Evolutionary conservation across 1,139 yeast species (phyloP).

Genomic region (Saccharomyces hybrid): DNA sequence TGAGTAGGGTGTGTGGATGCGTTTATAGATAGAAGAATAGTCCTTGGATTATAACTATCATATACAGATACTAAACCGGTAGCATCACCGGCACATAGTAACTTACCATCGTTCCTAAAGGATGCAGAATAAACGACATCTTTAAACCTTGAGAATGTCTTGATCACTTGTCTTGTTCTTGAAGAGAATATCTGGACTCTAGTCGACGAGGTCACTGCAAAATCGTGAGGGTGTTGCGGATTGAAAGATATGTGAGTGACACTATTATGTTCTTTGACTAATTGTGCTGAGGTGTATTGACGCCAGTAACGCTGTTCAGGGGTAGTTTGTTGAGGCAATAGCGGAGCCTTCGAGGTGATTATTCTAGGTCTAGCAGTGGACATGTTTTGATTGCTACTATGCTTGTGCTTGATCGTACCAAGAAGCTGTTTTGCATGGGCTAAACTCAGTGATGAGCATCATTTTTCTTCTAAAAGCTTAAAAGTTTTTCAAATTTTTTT

Average conservation of each 20-base stretch:
- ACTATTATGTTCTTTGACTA: slow-evolving; percentile 89
- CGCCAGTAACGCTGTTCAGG: slow-evolving; percentile 96
- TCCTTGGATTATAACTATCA: slow-evolving; percentile 70
- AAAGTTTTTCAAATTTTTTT: too few species aligned
- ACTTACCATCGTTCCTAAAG: slow-evolving; percentile 58
- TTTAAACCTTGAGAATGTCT: slow-evolving; percentile 84
- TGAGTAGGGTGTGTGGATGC: slow-evolving; percentile 87
- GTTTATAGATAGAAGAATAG: slow-evolving; percentile 65
- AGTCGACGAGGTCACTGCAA: slow-evolving; percentile 89
- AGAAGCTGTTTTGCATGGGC: too few species aligned
- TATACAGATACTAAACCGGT: slow-evolving; percentile 78
- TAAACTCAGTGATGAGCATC: too few species aligned
- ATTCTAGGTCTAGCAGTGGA: slow-evolving; percentile 70
- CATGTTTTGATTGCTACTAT: slow-evolving; percentile 38
- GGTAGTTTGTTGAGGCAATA: slow-evolving; percentile 75
- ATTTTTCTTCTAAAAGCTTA: too few species aligned
- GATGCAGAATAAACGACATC: slow-evolving; percentile 64
- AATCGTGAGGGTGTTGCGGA: slow-evolving; percentile 80
- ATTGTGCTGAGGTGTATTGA: slow-evolving; percentile 64
- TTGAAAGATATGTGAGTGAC: slow-evolving; percentile 83
- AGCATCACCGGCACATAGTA: slow-evolving; percentile 89
- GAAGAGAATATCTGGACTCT: slow-evolving; percentile 88
- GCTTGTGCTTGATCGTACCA: too few species aligned
- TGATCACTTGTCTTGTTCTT: slow-evolving; percentile 81
- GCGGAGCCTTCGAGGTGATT: slow-evolving; percentile 62